Evolutionary conservation across 2,329 filamentous ascomycete species (phyloP).

Genomic region (Clonostachys chloroleuca): DNA sequence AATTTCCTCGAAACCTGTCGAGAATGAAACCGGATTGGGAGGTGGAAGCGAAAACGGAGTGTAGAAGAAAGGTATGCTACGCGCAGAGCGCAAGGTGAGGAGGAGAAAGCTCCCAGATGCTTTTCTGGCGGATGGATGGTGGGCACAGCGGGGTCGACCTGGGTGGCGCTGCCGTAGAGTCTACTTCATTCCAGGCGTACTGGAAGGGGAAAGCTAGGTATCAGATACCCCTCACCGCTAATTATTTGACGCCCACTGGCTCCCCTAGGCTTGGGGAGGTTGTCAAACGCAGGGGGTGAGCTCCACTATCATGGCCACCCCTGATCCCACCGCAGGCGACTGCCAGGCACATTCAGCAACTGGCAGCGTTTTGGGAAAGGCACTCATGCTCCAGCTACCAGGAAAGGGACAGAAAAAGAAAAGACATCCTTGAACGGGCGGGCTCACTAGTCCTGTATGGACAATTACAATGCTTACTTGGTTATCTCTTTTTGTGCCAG

Average conservation of each 20-base stretch:
- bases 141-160: constrained; percentile 17
- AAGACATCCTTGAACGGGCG: too few species aligned
- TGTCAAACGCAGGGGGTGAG: too few species aligned
- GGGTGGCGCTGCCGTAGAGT: constrained; percentile 5
- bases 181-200: constrained; percentile 2
- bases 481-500: too few species aligned
- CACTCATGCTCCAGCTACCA: too few species aligned
- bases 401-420: too few species aligned
- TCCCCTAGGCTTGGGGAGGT: too few species aligned
- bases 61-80: constrained; percentile 10
- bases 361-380: neutral
- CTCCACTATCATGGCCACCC: too few species aligned
- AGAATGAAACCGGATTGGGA: constrained; percentile 8
- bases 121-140: constrained; percentile 16
- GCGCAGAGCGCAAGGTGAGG: constrained; percentile 23
- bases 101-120: constrained; percentile 3
- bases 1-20: constrained; percentile 3
- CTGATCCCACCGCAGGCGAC: too few species aligned
- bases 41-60: constrained; percentile 1
- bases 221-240: constrained; percentile 14
- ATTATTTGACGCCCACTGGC: neutral
- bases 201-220: constrained; percentile 2
- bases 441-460: too few species aligned
- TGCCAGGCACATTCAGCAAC: too few species aligned
- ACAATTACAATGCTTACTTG: too few species aligned